Evolutionary conservation across 164 flowering plant genomes (phyloP).

Genomic region (Tetracentron sinense): DNA sequence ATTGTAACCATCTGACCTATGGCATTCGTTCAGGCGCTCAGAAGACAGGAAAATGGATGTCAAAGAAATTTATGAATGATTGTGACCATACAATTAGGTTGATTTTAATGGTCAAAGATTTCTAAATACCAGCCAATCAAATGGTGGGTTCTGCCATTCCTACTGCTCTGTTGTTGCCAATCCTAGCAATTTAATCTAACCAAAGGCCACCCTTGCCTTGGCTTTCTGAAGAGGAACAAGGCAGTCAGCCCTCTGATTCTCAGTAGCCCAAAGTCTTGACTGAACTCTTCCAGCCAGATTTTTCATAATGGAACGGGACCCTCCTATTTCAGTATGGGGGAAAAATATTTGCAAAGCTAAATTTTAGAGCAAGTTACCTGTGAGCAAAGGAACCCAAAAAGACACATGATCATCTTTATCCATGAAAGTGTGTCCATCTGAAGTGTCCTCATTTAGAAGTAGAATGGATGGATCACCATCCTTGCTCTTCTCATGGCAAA

Average conservation of each 20-base stretch:
- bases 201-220: no score
- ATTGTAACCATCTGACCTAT: background rate
- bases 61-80: background rate
- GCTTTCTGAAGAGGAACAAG: no score
- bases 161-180: background rate
- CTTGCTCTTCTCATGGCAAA: conserved; percentile 51
- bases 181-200: no score
- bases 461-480: conserved; percentile 31
- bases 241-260: no score
- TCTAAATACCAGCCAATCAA: background rate
- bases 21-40: background rate
- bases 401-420: conserved; percentile 73
- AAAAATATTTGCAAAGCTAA: conserved; percentile 3
- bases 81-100: background rate
- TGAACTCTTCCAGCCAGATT: no score
- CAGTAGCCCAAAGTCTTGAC: no score
- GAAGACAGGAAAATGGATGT: background rate
- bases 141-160: background rate
- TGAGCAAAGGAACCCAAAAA: conserved; percentile 90
- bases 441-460: conserved; percentile 30
- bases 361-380: conserved; percentile 47
- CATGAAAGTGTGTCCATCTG: conserved; percentile 32
- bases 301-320: no score
- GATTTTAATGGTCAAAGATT: background rate
- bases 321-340: no score